Conservation (phyloP, 2,329 filamentous ascomycete genomes). For the Zymoseptoria ardabiliae region DNA sequence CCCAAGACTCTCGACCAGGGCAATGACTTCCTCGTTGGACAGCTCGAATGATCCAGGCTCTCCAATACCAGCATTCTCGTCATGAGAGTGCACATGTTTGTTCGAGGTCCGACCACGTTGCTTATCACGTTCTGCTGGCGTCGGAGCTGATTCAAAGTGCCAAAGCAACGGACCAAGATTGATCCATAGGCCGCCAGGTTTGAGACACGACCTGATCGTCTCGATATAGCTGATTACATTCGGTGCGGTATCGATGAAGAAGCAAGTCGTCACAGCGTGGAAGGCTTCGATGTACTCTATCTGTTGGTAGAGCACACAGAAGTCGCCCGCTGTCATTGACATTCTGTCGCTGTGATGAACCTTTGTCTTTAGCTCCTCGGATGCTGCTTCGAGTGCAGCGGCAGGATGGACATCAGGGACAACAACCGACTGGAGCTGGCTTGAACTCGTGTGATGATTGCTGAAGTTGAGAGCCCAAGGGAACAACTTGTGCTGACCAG, state of each 20-base stretch:
- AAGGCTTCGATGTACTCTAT: conserved; percentile 56
- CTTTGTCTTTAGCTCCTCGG: conserved; percentile 15
- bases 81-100: conserved; percentile 1
- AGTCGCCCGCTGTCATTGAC: conserved; percentile 91
- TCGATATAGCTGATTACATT: conserved; percentile 88
- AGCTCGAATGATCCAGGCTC: conserved; percentile 89
- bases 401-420: conserved; percentile 65
- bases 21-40: conserved; percentile 77
- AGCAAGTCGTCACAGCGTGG: conserved; percentile 80
- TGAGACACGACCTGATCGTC: conserved; percentile 70
- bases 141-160: conserved; percentile 80
- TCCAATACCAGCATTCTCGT: conserved; percentile 49
- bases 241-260: conserved; percentile 95
- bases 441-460: conserved; percentile 65
- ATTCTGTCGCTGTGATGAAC: conserved; percentile 55
- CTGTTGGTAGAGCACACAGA: conserved; percentile 73
- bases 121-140: conserved; percentile 42
- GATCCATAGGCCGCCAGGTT: conserved; percentile 70
- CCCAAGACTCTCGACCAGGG: conserved; percentile 64
- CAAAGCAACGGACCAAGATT: conserved; percentile 88
- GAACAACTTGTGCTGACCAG: conserved; percentile 63
- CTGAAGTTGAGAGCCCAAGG: conserved; percentile 86
- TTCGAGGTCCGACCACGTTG: conserved; percentile 25
- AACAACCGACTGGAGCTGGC: conserved; percentile 66
- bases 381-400: conserved; percentile 27